Conservation (phyloP, 805 yeast genomes). For the Nakazawaea molendinolei region DNA sequence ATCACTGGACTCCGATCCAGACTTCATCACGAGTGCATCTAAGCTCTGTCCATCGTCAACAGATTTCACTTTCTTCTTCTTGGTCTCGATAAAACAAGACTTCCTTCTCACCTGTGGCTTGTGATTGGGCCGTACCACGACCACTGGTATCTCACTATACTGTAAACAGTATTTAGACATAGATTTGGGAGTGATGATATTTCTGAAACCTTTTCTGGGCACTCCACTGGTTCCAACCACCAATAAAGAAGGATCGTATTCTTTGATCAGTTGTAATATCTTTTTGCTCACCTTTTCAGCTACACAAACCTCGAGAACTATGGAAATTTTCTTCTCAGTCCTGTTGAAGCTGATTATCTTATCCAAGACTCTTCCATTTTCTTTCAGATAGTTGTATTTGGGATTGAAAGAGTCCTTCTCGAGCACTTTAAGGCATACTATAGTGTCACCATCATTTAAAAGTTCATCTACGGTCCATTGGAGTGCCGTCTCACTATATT, state of each 20-base stretch:
- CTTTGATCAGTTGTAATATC: conserved; percentile 33
- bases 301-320: conserved; percentile 31
- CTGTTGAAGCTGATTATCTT: conserved; percentile 26
- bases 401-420: conserved; percentile 20
- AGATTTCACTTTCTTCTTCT: background rate
- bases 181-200: conserved; percentile 33
- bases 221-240: conserved; percentile 40
- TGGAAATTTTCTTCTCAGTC: conserved; percentile 30
- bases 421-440: conserved; percentile 37
- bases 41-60: conserved; percentile 1
- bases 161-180: conserved; percentile 42
- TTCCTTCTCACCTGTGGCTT: conserved; percentile 15
- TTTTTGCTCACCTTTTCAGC: conserved; percentile 33
- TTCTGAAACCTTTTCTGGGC: conserved; percentile 31
- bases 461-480: conserved; percentile 39
- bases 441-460: conserved; percentile 37
- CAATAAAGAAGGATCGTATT: conserved; percentile 37
- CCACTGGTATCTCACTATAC: conserved; percentile 38
- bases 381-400: conserved; percentile 23
- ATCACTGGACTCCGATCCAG: background rate
- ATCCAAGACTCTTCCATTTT: conserved; percentile 27
- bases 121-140: conserved; percentile 34
- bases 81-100: conserved; percentile 3
- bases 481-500: conserved; percentile 34
- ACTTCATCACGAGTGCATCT: conserved; percentile 4